A percentile compares a stretch with the other conserved stretches of the same genome.
These are phyloP conservation scores for Rhodamnia argentea DNA, from an alignment of 345 rosid genomes.

Conservation along the genomic window DNA sequence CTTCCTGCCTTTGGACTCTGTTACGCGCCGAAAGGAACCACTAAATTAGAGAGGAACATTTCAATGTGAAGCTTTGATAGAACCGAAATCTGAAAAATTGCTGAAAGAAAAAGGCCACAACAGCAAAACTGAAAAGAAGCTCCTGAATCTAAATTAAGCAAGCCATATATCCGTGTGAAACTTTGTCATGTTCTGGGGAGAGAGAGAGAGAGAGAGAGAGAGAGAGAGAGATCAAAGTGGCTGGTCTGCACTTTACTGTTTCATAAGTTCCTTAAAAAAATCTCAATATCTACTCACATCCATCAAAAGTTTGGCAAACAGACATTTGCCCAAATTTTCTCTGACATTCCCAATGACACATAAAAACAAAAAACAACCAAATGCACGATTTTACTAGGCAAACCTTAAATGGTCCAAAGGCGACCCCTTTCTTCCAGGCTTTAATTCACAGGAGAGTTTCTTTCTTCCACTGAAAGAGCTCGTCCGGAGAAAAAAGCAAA, in stretches of 20 bases:
- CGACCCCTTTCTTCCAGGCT: not conserved
- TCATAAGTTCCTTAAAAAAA: not conserved
- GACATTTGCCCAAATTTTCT: not conserved
- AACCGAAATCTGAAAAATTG: not conserved
- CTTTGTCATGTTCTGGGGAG: not conserved
- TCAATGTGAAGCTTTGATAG: not conserved
- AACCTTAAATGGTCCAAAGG: not conserved
- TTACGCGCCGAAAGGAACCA: not conserved
- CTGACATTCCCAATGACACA: not conserved
- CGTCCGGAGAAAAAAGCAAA: not conserved
- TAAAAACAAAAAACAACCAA: not conserved
- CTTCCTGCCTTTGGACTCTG: not conserved
- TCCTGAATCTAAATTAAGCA: not conserved
- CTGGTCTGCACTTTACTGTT: not conserved
- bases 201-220: too few relatives aligned
- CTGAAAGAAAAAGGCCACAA: not conserved
- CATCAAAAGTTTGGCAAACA: not conserved
- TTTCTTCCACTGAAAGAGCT: not conserved
- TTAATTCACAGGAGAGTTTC: not conserved
- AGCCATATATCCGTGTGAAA: not conserved
- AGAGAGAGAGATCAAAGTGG: not conserved
- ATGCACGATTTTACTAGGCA: not conserved
- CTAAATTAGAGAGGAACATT: not conserved
- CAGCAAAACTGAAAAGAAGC: not conserved
- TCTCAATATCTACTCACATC: not conserved